These are phyloP conservation scores for Ustilago esculenta DNA, from an alignment of 1,284 basidiomycete genomes.

Conservation along the genomic window DNA sequence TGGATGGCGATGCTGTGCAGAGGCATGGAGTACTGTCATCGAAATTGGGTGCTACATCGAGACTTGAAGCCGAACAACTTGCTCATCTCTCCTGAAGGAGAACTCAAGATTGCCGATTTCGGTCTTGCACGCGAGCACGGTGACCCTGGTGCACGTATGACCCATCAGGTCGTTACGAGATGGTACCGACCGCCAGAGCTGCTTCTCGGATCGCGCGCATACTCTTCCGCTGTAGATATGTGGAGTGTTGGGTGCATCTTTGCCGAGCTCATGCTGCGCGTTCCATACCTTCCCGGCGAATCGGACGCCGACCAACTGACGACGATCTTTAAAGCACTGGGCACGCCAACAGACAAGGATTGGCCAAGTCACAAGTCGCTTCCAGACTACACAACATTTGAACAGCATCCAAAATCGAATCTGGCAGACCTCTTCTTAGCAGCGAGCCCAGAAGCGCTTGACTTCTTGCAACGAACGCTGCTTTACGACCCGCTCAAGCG, in stretches of 20 bases:
- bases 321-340: constrained; percentile 90
- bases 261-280: constrained; percentile 93
- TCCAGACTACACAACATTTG: constrained; percentile 54
- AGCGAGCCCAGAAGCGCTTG: constrained; percentile 85
- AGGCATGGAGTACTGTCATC: constrained; percentile 95
- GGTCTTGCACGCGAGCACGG: constrained; percentile 95
- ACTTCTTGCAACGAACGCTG: constrained; percentile 81
- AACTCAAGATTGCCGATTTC: constrained; percentile 98
- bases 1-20: constrained; percentile 99
- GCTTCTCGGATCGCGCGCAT: constrained; percentile 85
- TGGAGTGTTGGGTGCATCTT: constrained; percentile 98
- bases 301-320: constrained; percentile 96
- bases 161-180: constrained; percentile 92
- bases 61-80: constrained; percentile 99
- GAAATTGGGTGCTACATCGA: constrained; percentile 91
- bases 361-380: constrained; percentile 86
- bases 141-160: constrained; percentile 94
- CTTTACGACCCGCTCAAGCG: constrained; percentile 86
- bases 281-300: constrained; percentile 90
- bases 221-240: constrained; percentile 86
- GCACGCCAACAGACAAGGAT: constrained; percentile 92
- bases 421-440: constrained; percentile 89
- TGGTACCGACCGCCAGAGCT: constrained; percentile 98
- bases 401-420: constrained; percentile 77
- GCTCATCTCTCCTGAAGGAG: constrained; percentile 87